Percentiles rank a stretch among this genome's conserved stretches.
These are phyloP conservation scores for Sporothrix humicola DNA, from an alignment of 2,329 filamentous ascomycete genomes.

Conservation along the genomic window DNA sequence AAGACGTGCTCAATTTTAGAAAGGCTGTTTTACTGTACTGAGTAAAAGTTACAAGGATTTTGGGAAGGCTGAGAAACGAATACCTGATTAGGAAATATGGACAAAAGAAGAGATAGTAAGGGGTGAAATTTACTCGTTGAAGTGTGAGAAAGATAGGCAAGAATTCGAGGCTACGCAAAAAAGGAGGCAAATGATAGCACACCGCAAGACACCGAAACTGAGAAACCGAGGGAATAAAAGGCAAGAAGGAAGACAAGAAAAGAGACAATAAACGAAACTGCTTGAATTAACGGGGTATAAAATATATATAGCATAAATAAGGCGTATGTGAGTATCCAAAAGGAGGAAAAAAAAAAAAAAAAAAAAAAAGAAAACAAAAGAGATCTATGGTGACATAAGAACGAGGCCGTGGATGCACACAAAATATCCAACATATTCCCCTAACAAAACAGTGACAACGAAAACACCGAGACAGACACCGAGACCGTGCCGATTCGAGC, in stretches of 20 bases:
- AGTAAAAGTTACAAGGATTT: not conserved
- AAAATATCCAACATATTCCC: not conserved
- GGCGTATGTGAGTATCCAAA: not conserved
- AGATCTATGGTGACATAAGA: not conserved
- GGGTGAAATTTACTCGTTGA: not conserved
- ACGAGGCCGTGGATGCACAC: not conserved
- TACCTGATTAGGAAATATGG: constrained; percentile 14
- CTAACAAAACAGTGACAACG: not conserved
- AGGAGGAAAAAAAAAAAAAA: not conserved
- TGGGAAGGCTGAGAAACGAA: not conserved
- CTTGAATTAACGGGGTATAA: constrained; percentile 21
- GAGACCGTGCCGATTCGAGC: no score
- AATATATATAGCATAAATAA: constrained; percentile 2
- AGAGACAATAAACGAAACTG: not conserved
- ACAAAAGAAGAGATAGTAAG: not conserved
- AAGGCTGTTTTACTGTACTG: not conserved
- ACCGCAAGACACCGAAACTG: not conserved
- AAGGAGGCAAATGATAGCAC: no score
- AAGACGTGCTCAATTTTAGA: no score
- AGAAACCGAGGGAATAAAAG: not conserved
- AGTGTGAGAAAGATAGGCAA: not conserved
- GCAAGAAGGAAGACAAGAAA: not conserved
- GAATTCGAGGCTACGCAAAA: not conserved
- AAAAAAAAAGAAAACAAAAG: not conserved
- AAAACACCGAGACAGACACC: not conserved